Percentiles rank a stretch among this genome's conserved stretches.
Conservation (phyloP, 2,329 filamentous ascomycete genomes). For the Neonectria hederae region DNA sequence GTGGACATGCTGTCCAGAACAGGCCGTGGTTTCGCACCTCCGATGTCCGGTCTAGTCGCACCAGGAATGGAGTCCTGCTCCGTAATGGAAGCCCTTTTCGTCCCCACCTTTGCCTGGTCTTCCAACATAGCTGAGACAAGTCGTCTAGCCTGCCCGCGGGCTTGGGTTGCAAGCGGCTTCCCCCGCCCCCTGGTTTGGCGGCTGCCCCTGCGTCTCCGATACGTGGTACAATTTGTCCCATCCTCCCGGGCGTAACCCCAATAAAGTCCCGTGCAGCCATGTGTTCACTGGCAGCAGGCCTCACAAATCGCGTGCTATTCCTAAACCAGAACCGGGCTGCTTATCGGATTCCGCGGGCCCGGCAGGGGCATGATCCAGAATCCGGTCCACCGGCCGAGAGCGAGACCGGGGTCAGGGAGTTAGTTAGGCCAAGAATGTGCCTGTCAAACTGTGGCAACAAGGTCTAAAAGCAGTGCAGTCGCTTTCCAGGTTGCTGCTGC, state of each 20-base stretch:
- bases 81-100: not conserved
- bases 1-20: too few relatives aligned
- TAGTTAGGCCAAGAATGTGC: too few relatives aligned
- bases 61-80: constrained; percentile 16
- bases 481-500: not conserved
- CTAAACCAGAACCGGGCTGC: not conserved
- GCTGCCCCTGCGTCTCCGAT: constrained; percentile 28
- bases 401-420: not conserved
- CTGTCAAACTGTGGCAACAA: not conserved
- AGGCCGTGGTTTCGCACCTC: constrained; percentile 29
- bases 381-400: not conserved
- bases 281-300: constrained; percentile 15
- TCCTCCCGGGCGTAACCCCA: constrained; percentile 15
- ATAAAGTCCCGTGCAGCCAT: constrained; percentile 32
- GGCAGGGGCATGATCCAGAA: not conserved
- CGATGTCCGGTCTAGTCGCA: not conserved
- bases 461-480: not conserved
- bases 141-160: constrained; percentile 10
- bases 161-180: constrained; percentile 2
- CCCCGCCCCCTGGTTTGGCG: constrained; percentile 24
- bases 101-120: not conserved
- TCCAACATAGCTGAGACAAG: constrained; percentile 28
- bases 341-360: not conserved
- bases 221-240: constrained; percentile 35
- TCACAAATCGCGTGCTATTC: not conserved